Base-by-base conservation (phyloP, 495 filamentous ascomycete species). In the Neurospora pannonica region DNA sequence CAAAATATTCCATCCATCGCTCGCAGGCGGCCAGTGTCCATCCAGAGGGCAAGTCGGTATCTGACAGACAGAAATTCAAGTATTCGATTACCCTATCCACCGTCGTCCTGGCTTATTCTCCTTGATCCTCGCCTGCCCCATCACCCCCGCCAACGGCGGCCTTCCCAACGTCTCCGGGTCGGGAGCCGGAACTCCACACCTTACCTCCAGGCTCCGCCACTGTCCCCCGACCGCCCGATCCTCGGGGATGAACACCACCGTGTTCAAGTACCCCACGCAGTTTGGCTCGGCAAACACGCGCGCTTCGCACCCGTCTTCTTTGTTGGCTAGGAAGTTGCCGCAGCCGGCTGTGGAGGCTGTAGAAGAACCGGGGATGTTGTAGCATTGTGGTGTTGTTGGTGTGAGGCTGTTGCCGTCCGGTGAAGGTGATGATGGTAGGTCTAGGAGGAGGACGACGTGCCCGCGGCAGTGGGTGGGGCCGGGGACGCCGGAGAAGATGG, bases 201-300 rank as follows among this genome's bases (percentile, higher is more conserved):
- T 69, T 24, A 85, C 75, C 72, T 78, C 78, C n/a, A 85, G 42
- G 40, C 83, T 85, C 62, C 83, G 74, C 54, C 83, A 76, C 5
- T 74, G 36, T 17, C 83, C 83, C 0, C 83, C 83, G 0, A 84
- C 75, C 8, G 80, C 79, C 38, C 79, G 74, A 4, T 75, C 42
- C 75, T 84, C 83, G 4, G 82, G 82, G 2, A 79, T 75, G 38
- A 85, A 85, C 4, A 85, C 83, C 37, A 81, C 83, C 6, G 83
- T 78, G 62, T 84, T 85, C 42, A 81, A 71, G 67, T 80, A 85
- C 71, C 78, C 77, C 17, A 73, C 39, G 48, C 83, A 85, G 11
- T 78, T 77, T 2, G 74, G 76, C 74, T 85, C 82, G 48, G 78
- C 77, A 40, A 85, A 85, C n/a, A 85, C 69, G 38, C 79, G 78